These are phyloP conservation scores for Coemansia sp. DNA, from an alignment of 192 early-diverging fungal genomes.

Conservation along the genomic window DNA sequence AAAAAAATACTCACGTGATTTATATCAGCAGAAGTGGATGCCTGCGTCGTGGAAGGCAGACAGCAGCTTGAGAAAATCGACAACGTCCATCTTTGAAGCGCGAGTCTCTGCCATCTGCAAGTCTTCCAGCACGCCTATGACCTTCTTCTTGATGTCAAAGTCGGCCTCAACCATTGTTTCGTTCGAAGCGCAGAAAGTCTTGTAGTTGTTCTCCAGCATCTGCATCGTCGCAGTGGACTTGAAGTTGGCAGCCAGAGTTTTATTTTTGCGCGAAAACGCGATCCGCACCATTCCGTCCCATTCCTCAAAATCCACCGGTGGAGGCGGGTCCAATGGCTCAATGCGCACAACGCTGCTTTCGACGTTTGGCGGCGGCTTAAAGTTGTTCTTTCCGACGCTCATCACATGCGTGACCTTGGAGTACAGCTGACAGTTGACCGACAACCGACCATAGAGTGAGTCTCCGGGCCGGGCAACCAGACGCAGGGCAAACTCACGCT, in stretches of 20 bases:
- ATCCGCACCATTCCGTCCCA: constrained; percentile 97
- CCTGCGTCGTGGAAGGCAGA: constrained; percentile 86
- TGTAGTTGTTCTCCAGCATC: constrained; percentile 95
- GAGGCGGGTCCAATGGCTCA: constrained; percentile 91
- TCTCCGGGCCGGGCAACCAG: constrained; percentile 94
- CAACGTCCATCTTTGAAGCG: constrained; percentile 90
- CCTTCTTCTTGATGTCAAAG: constrained; percentile 82
- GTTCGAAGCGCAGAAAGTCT: constrained; percentile 83
- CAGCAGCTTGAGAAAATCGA: constrained; percentile 91
- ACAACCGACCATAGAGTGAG: constrained; percentile 84
- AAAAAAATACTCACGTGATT: constrained; percentile 2
- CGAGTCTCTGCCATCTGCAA: constrained; percentile 70
- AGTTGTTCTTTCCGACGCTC: constrained; percentile 98
- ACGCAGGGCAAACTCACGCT: constrained; percentile 96
- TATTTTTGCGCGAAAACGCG: constrained; percentile 92
- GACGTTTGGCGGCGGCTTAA: constrained; percentile 95
- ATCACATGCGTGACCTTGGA: constrained; percentile 95
- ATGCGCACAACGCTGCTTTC: constrained; percentile 94
- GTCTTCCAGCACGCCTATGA: constrained; percentile 72
- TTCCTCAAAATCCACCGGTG: constrained; percentile 91
- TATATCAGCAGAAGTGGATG: constrained; percentile 74
- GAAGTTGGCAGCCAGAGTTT: constrained; percentile 87
- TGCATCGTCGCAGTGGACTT: constrained; percentile 83
- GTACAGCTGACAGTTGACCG: constrained; percentile 91
- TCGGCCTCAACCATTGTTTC: constrained; percentile 77